Evolutionary conservation across 192 early-diverging fungal species (phyloP).

Genomic region (Phycomyces blakesleeanus): DNA sequence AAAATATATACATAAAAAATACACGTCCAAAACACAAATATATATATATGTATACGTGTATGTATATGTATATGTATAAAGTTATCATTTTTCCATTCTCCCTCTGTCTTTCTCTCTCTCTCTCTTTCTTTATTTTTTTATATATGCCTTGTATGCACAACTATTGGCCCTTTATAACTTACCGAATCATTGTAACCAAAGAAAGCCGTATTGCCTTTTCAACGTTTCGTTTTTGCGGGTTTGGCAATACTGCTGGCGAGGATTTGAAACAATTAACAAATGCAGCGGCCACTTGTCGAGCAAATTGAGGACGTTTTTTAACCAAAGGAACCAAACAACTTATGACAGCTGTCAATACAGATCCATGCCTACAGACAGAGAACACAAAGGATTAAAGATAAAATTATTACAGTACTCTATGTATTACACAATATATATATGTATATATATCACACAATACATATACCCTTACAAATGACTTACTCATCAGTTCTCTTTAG

Average conservation of each 20-base stretch:
- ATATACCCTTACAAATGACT: neutral
- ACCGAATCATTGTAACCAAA: slow-evolving; percentile 37
- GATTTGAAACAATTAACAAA: slow-evolving; percentile 25
- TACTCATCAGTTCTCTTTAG: slow-evolving; percentile 11
- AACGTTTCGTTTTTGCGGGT: slow-evolving; percentile 27
- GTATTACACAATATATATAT: neutral
- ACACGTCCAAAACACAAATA: too few relatives aligned
- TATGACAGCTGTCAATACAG: slow-evolving; percentile 35
- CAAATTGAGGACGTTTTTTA: slow-evolving; percentile 33
- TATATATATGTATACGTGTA: too few relatives aligned
- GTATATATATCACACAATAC: neutral
- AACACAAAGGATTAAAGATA: too few relatives aligned
- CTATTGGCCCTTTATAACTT: too few relatives aligned
- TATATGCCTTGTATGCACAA: too few relatives aligned
- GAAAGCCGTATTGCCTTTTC: slow-evolving; percentile 31
- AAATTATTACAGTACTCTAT: neutral
- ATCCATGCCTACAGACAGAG: slow-evolving; percentile 18
- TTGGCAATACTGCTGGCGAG: slow-evolving; percentile 10
- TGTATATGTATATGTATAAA: too few relatives aligned
- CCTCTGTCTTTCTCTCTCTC: too few relatives aligned
- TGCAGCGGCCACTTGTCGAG: slow-evolving; percentile 11
- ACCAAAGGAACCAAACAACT: slow-evolving; percentile 31
- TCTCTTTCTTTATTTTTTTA: too few relatives aligned
- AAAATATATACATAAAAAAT: too few relatives aligned
- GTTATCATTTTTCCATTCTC: too few relatives aligned